phyloP scores from a whole-genome alignment of 1,284 basidiomycete genomes.

The Calocybe gambosa region DNA sequence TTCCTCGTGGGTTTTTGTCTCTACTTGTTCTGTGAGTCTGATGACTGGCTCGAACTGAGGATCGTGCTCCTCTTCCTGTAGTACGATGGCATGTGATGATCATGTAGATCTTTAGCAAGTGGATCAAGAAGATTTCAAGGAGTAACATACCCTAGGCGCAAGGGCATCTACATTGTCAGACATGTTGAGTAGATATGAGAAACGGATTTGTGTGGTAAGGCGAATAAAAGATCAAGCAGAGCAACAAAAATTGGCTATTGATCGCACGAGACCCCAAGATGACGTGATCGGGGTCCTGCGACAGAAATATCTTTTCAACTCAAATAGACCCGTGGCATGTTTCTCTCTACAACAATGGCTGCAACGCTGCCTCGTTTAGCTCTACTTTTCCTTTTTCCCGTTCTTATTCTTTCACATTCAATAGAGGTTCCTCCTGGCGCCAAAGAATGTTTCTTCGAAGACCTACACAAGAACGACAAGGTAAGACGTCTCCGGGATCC shows the following conservation, averaged over 20 bases:
- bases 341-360: conserved; percentile 10
- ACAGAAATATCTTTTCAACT: neutral
- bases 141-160: conserved; percentile 56
- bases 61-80: conserved; percentile 81
- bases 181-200: conserved; percentile 36
- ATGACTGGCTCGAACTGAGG: conserved; percentile 96
- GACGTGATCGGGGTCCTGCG: conserved; percentile 14
- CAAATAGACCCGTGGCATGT: neutral
- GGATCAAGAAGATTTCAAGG: conserved; percentile 4
- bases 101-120: neutral
- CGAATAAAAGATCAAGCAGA: conserved; percentile 16
- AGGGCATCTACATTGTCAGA: conserved; percentile 59
- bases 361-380: conserved; percentile 24
- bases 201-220: conserved; percentile 21
- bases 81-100: conserved; percentile 13
- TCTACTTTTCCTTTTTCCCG: conserved; percentile 37
- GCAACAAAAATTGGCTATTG: conserved; percentile 5
- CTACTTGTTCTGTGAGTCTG: conserved; percentile 94
- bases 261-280: conserved; percentile 14
- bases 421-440: conserved; percentile 70
- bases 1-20: conserved; percentile 94
- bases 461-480: conserved; percentile 92
- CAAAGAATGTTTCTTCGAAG: conserved; percentile 98
- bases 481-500: conserved; percentile 32
- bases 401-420: conserved; percentile 53